Conservation (phyloP, 495 filamentous ascomycete genomes). For the Clavariopsis aquatica region DNA sequence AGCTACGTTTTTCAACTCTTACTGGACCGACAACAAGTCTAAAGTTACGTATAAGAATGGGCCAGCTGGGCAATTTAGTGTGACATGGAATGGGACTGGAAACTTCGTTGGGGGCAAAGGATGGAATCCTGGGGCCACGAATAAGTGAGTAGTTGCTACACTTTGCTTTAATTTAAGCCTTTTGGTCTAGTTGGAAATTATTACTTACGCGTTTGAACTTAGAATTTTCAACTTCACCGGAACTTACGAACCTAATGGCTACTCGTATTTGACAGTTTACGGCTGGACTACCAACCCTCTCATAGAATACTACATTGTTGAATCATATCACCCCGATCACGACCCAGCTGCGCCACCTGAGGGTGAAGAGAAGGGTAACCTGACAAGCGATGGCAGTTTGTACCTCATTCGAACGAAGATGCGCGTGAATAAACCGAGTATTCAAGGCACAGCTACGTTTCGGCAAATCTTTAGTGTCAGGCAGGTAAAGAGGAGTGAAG, state of each 20-base stretch:
- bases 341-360: conserved; percentile 40
- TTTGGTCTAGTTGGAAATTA: not conserved
- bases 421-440: conserved; percentile 49
- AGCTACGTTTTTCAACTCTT: conserved; percentile 32
- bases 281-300: conserved; percentile 64
- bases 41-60: conserved; percentile 32
- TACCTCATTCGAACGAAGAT: conserved; percentile 35
- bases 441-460: conserved; percentile 61
- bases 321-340: conserved; percentile 59
- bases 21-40: conserved; percentile 32
- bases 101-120: conserved; percentile 39
- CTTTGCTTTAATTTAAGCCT: not conserved
- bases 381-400: conserved; percentile 34
- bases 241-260: conserved; percentile 57
- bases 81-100: conserved; percentile 25
- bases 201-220: not conserved
- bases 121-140: conserved; percentile 32
- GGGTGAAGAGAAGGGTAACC: conserved; percentile 40
- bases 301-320: conserved; percentile 66
- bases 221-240: conserved; percentile 54
- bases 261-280: conserved; percentile 62
- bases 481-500: conserved; percentile 53
- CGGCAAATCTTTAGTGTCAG: conserved; percentile 63
- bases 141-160: not conserved
- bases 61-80: conserved; percentile 28